A percentile compares a stretch with the other conserved stretches of the same genome.
phyloP scores from a whole-genome alignment of 306 rosid species.

The Glycine latifolia region DNA sequence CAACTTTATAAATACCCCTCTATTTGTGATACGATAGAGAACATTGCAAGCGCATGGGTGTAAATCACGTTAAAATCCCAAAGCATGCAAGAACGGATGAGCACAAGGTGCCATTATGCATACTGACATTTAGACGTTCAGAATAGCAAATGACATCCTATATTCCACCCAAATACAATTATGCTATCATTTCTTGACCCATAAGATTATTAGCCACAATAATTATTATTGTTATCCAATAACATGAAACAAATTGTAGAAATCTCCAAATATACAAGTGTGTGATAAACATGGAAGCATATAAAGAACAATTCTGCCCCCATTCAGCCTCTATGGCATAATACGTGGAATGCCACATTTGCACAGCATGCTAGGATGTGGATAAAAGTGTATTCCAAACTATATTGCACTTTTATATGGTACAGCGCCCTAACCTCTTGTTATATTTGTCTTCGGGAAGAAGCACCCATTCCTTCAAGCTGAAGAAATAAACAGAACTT shows the following conservation, averaged over 20 bases:
- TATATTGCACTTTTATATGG: constrained; percentile 6
- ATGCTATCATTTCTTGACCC: too few relatives aligned
- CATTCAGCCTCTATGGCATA: constrained; percentile 6
- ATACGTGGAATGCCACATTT: constrained; percentile 24
- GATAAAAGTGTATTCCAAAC: constrained; percentile 22
- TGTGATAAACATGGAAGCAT: constrained; percentile 15
- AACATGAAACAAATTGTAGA: constrained; percentile 5
- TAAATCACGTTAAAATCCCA: background rate
- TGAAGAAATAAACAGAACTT: constrained; percentile 51
- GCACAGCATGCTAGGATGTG: constrained; percentile 37
- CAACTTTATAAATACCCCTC: background rate
- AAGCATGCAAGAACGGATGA: constrained; percentile 13
- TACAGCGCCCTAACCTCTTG: constrained; percentile 68
- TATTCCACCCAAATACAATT: too few relatives aligned
- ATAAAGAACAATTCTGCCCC: constrained; percentile 31
- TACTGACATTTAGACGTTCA: background rate
- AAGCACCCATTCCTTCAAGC: constrained; percentile 83
- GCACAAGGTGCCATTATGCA: constrained; percentile 6
- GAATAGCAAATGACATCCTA: too few relatives aligned
- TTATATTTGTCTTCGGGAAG: constrained; percentile 78
- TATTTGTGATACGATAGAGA: background rate
- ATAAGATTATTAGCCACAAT: constrained; percentile 3
- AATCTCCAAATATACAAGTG: constrained; percentile 11
- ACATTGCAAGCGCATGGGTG: constrained; percentile 1
- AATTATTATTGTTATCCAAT: background rate